Evolutionary conservation across 2,329 filamentous ascomycete genomes (phyloP).

Genomic region (Colletotrichum karsti): DNA sequence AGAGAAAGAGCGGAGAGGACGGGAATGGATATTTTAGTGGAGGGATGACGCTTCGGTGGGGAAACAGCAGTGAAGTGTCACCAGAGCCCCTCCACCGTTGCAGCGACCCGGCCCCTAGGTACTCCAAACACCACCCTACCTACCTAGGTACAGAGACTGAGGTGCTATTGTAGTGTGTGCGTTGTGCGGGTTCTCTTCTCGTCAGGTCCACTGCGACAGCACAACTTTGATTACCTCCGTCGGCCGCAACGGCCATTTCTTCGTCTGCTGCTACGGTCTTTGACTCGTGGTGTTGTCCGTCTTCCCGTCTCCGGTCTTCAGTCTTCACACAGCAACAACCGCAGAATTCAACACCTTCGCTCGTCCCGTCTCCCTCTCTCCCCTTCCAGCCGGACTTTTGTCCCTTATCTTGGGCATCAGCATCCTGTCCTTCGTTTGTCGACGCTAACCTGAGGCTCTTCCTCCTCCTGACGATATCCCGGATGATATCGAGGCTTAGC

Average conservation of each 20-base stretch:
- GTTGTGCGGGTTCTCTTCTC: neutral
- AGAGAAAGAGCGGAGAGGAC: slow-evolving; percentile 14
- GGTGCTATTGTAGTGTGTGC: neutral
- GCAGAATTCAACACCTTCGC: neutral
- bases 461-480: slow-evolving; percentile 14
- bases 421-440: slow-evolving; percentile 5
- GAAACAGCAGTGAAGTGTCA: slow-evolving; percentile 23
- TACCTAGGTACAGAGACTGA: neutral
- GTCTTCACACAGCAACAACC: neutral
- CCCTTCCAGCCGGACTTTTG: neutral
- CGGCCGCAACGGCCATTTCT: neutral
- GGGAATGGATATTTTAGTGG: slow-evolving; percentile 23
- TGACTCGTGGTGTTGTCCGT: neutral
- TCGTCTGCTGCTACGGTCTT: neutral
- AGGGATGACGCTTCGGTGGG: slow-evolving; percentile 27
- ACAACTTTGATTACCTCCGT: slow-evolving; percentile 15
- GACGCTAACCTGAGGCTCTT: too few relatives aligned
- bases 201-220: slow-evolving; percentile 3
- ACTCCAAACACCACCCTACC: too few relatives aligned
- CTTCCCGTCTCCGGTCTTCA: too few relatives aligned
- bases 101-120: neutral
- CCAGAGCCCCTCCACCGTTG: slow-evolving; percentile 7
- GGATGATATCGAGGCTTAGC: slow-evolving; percentile 28
- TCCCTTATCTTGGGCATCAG: slow-evolving; percentile 5
- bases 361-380: neutral